phyloP scores from a whole-genome alignment of 2,329 filamentous ascomycete species.

The Cyphellophora attinorum region DNA sequence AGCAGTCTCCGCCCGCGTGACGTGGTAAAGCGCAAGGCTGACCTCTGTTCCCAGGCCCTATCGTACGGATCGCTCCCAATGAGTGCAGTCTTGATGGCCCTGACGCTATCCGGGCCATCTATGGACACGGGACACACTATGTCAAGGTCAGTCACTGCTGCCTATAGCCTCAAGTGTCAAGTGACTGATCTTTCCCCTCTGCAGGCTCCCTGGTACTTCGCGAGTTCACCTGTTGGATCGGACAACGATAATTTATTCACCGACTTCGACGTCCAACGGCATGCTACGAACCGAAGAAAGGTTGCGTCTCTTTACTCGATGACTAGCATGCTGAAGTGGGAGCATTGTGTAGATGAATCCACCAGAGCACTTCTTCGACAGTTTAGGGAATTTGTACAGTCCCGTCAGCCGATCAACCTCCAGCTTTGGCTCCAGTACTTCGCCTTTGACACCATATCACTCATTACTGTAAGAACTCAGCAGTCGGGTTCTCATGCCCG shows the following conservation, averaged over 20 bases:
- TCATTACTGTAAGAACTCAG: conserved; percentile 21
- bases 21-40: not conserved
- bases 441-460: conserved; percentile 26
- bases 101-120: conserved; percentile 63
- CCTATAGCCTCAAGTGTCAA: too few relatives aligned
- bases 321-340: conserved; percentile 24
- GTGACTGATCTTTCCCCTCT: too few relatives aligned
- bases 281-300: conserved; percentile 61
- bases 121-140: conserved; percentile 72
- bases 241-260: conserved; percentile 55
- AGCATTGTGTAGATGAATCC: conserved; percentile 69
- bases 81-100: conserved; percentile 64
- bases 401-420: conserved; percentile 18
- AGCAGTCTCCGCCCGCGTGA: too few relatives aligned
- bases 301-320: conserved; percentile 56
- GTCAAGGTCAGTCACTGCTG: conserved; percentile 53
- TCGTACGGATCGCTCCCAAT: conserved; percentile 68
- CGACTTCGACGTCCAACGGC: conserved; percentile 63
- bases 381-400: conserved; percentile 23
- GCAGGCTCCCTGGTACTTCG: too few relatives aligned
- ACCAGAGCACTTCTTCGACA: conserved; percentile 34
- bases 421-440: conserved; percentile 29
- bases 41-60: conserved; percentile 30
- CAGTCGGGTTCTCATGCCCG: too few relatives aligned
- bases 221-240: too few relatives aligned